Evolutionary conservation across 176 grass and related monocot species (phyloP), one percentile per base, ranked within the genome.

Genomic region (Elymus sibiricus): DNA sequence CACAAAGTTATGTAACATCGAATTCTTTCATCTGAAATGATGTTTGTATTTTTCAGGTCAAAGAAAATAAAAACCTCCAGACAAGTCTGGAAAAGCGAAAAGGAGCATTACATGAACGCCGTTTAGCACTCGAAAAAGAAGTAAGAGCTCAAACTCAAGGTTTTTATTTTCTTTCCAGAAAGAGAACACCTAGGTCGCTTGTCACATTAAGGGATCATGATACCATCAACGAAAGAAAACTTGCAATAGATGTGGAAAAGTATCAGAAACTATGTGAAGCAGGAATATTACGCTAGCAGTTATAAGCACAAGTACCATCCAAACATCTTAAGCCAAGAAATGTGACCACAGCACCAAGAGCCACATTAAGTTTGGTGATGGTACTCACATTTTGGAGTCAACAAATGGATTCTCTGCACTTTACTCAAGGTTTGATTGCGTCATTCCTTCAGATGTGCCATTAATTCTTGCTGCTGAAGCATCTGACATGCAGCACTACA

Each of bases 101-200:
- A 86, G 92, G 87, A 88, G 76, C 76, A 84, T 46, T 95, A 70
- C 86, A 78, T 90, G 87, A 95, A 61, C 91, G 82, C 17, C 85
- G 91, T 77, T 77, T 91, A 82, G 89, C 88, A 80, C 97, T 99
- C 82, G 94, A 90, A 90, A 90, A 91, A 85, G 97, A 99, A 85
- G 97, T 96, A 96, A 92, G 94, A 83, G 34, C 65, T 78, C 79
- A 81, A 78, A 67, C 37, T 74, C 70, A 63, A 35, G 19, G 49
- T 19, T 84, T 77, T 68, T 43, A 61, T 68, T 92, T 69, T 39
- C 66, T 77, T 86, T 79, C 38, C 86, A 39, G 34, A 79, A 69
- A 79, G 64, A 90, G 34, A 80, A 62, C 28, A 16, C 22, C 21
- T 24, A 49, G 67, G 46, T 46, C 5, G 74, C 21, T 78, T 79